phyloP scores from a whole-genome alignment of 495 filamentous ascomycete species.

The Annulohypoxylon stygium region DNA sequence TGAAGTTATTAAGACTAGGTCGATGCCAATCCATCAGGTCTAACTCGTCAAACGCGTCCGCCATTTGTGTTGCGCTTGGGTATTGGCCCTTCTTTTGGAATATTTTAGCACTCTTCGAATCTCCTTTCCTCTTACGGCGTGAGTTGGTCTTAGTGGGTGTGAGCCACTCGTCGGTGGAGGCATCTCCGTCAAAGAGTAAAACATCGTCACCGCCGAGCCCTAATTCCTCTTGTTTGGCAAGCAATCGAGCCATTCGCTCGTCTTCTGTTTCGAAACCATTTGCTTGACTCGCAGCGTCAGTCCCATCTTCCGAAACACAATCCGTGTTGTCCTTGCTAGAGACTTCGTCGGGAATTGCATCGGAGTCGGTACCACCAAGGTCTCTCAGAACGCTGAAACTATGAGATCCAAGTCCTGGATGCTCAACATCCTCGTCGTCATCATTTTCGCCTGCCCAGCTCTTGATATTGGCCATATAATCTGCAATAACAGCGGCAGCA shows the following conservation, averaged over 20 bases:
- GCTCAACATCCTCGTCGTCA: slow-evolving; percentile 38
- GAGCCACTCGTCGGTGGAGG: slow-evolving; percentile 37
- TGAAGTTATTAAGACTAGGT: slow-evolving; percentile 57
- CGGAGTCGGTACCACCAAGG: slow-evolving; percentile 61
- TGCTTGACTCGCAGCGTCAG: slow-evolving; percentile 52
- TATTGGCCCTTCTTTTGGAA: slow-evolving; percentile 56
- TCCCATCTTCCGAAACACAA: slow-evolving; percentile 40
- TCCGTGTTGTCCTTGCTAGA: slow-evolving; percentile 40
- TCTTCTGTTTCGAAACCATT: slow-evolving; percentile 59
- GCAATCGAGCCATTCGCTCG: slow-evolving; percentile 68
- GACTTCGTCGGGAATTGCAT: slow-evolving; percentile 41
- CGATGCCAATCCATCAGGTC: slow-evolving; percentile 86
- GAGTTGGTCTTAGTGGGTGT: slow-evolving; percentile 16
- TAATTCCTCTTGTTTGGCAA: slow-evolving; percentile 76
- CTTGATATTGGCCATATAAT: slow-evolving; percentile 83
- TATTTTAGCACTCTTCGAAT: slow-evolving; percentile 41
- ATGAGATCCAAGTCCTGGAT: slow-evolving; percentile 36
- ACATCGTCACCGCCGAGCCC: slow-evolving; percentile 71
- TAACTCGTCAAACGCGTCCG: slow-evolving; percentile 81
- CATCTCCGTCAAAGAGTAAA: slow-evolving; percentile 63
- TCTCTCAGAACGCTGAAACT: slow-evolving; percentile 57
- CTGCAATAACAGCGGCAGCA: slow-evolving; percentile 72
- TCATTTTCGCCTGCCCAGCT: slow-evolving; percentile 56
- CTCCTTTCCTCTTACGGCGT: slow-evolving; percentile 46
- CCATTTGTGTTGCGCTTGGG: slow-evolving; percentile 72